Percentiles rank a stretch among this genome's conserved stretches.
phyloP scores from a whole-genome alignment of 2,329 filamentous ascomycete species.

The Trichoderma arundinaceum region DNA sequence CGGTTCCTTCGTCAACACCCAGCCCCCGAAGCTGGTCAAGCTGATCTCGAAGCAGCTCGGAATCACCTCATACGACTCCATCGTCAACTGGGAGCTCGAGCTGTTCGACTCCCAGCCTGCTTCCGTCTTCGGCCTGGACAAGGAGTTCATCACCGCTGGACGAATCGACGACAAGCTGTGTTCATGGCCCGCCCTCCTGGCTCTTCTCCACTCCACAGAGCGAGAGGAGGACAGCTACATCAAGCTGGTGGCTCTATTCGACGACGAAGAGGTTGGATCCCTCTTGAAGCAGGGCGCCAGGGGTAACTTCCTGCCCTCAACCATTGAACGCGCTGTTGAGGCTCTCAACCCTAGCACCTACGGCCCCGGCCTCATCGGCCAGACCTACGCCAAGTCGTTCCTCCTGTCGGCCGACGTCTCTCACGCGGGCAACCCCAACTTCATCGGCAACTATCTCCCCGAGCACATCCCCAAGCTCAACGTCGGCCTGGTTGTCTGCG shows the following conservation, averaged over 20 bases:
- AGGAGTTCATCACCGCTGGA: constrained; percentile 92
- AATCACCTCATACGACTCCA: constrained; percentile 71
- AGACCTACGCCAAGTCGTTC: constrained; percentile 91
- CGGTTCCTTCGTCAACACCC: constrained; percentile 78
- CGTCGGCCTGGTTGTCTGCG: constrained; percentile 78
- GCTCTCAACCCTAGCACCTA: constrained; percentile 59
- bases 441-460: constrained; percentile 79
- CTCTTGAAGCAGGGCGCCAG: constrained; percentile 86
- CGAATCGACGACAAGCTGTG: constrained; percentile 98
- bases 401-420: constrained; percentile 91
- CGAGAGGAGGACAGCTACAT: constrained; percentile 69
- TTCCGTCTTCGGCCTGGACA: constrained; percentile 80
- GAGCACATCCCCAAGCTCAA: constrained; percentile 89
- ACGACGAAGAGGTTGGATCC: constrained; percentile 95
- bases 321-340: constrained; percentile 83
- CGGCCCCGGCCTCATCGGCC: constrained; percentile 69
- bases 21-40: constrained; percentile 83
- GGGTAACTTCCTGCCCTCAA: constrained; percentile 83
- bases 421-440: constrained; percentile 95
- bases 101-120: constrained; percentile 91
- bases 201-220: constrained; percentile 68
- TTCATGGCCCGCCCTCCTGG: constrained; percentile 88
- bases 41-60: constrained; percentile 80
- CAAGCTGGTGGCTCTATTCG: constrained; percentile 92
- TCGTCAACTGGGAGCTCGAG: constrained; percentile 96